Conservation (phyloP, 2,329 filamentous ascomycete genomes). For the Aspergillus sp. region DNA sequence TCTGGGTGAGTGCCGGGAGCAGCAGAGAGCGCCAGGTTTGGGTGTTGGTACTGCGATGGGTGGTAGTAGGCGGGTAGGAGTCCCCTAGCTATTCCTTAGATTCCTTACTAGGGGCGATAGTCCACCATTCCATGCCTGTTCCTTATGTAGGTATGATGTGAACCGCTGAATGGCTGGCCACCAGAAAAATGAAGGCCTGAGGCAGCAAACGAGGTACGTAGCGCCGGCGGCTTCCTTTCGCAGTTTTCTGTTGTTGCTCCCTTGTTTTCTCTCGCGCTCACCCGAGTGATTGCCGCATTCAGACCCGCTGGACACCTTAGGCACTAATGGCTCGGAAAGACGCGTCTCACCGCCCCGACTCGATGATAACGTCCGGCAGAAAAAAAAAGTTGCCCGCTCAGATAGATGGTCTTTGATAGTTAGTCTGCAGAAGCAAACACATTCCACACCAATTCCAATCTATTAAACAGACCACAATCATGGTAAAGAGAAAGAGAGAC, state of each 20-base stretch:
- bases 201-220: background rate
- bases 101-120: constrained; percentile 4
- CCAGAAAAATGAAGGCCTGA: background rate
- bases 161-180: background rate
- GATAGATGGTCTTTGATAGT: constrained; percentile 1
- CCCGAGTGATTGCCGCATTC: constrained; percentile 6
- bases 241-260: background rate
- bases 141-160: constrained; percentile 2
- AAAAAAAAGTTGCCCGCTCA: constrained; percentile 29
- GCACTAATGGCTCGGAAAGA: constrained; percentile 1
- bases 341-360: constrained; percentile 17
- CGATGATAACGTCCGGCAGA: constrained; percentile 24
- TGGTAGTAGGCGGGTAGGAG: constrained; percentile 1
- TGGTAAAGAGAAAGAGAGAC: constrained; percentile 51
- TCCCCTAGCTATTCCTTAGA: constrained; percentile 1
- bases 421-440: background rate
- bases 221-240: background rate
- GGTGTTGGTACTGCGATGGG: constrained; percentile 6
- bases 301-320: constrained; percentile 19
- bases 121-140: background rate
- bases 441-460: background rate
- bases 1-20: constrained; percentile 20
- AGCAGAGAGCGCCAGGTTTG: constrained; percentile 11
- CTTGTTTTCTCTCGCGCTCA: background rate
- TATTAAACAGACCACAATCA: constrained; percentile 20